Evolutionary conservation across 805 yeast genomes (phyloP).

Genomic region (Suhomyces faveliae): DNA sequence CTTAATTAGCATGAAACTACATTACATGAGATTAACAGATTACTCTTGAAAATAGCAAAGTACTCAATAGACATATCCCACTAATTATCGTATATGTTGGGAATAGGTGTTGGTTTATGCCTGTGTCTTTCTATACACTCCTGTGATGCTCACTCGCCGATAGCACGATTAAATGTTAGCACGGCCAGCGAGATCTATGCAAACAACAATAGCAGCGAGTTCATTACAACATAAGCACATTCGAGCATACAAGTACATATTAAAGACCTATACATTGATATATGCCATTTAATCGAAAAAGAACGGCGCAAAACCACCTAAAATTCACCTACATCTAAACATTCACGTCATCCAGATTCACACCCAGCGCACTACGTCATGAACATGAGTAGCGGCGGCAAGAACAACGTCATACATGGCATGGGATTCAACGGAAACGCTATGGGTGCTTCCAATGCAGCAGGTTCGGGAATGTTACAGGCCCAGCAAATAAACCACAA

Average conservation of each 20-base stretch:
- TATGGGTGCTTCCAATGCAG: background rate
- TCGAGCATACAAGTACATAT: background rate
- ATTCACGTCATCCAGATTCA: background rate
- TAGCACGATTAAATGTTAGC: background rate
- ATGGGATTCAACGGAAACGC: constrained; percentile 1
- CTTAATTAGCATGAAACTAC: too few species aligned
- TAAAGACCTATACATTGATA: background rate
- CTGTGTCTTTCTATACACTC: background rate
- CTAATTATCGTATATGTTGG: too few species aligned
- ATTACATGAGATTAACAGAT: too few species aligned
- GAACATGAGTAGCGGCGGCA: constrained; percentile 1
- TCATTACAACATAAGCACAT: background rate
- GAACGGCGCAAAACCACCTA: background rate
- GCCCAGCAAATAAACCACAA: constrained; percentile 4
- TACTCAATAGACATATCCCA: too few species aligned
- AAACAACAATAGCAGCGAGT: background rate
- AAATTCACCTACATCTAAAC: background rate
- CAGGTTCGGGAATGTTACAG: background rate
- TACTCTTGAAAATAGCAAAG: too few species aligned
- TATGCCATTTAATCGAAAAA: background rate
- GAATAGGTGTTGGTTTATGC: background rate
- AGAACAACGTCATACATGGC: background rate
- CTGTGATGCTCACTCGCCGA: background rate
- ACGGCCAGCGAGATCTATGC: background rate
- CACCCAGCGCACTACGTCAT: background rate